These are phyloP conservation scores for Saksenaea oblongispora DNA, from an alignment of 371 early-diverging fungal genomes.

Conservation along the genomic window DNA sequence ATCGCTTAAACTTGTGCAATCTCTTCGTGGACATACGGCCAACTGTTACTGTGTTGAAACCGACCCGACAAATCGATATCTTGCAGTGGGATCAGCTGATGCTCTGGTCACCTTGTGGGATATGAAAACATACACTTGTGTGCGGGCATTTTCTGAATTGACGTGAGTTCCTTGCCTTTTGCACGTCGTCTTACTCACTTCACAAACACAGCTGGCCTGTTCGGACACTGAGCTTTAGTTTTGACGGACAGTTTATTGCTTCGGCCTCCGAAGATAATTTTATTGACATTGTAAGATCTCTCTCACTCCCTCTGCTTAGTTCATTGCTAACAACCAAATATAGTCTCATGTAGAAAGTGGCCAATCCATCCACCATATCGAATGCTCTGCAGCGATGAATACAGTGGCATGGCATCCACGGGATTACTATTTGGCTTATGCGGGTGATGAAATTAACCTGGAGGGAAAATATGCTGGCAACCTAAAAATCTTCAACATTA, in stretches of 20 bases:
- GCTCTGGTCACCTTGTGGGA: constrained; percentile 79
- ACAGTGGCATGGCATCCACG: constrained; percentile 85
- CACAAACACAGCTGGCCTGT: constrained; percentile 70
- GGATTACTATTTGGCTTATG: constrained; percentile 79
- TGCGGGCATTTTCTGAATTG: constrained; percentile 67
- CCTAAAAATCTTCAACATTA: constrained; percentile 46
- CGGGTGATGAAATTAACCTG: constrained; percentile 68
- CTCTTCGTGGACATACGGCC: constrained; percentile 76
- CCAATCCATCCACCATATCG: constrained; percentile 69
- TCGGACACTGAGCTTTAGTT: constrained; percentile 80
- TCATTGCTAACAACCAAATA: neutral
- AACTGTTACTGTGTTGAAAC: constrained; percentile 84
- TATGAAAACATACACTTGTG: constrained; percentile 60
- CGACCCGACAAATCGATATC: constrained; percentile 77
- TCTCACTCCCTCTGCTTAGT: neutral
- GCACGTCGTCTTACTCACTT: neutral
- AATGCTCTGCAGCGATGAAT: constrained; percentile 73
- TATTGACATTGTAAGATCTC: constrained; percentile 71
- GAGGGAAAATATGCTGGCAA: constrained; percentile 53
- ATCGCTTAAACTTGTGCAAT: constrained; percentile 55
- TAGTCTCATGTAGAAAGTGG: constrained; percentile 80
- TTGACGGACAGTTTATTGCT: constrained; percentile 84
- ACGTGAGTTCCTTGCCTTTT: constrained; percentile 52
- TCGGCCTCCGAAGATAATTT: constrained; percentile 80
- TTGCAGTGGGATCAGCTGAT: constrained; percentile 82